Base-by-base conservation (phyloP, 257 asterid species). In the Ballota nigra region DNA sequence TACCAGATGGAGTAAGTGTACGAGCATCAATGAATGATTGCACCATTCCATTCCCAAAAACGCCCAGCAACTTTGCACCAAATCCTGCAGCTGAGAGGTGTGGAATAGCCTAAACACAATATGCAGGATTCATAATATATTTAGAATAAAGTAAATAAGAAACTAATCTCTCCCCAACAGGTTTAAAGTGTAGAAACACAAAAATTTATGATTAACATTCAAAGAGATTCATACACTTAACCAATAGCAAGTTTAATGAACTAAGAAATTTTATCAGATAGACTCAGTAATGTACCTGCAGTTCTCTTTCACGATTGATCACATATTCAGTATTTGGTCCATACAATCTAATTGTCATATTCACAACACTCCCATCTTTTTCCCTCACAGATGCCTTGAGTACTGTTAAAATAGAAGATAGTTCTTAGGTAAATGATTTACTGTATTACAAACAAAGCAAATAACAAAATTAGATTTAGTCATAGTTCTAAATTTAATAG, bases 281-380 rank as follows among this genome's bases (percentile, higher is more conserved):
- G 66, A 41, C 69, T 79, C n/a, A 16, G 51, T 63, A 38, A 63
- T 71, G 59, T 71, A 89, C 97, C 96, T 80, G 89, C 78, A 89
- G 79, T 71, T 94, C 99, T 81, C 99, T 85, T 53, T 88, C 84
- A 52, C 98, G 97, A 73, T 94, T 78, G 75, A 94, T 91, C 72
- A 94, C 99, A 73, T 89, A 91, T 59, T 94, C 97, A 55, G 99
- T 94, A 80, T 94, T 89, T 36, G 99, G 99, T 58, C 99, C 99
- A 79, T 88, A 94, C 55, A 94, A 67, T 75, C 99, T 83, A 72
- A 91, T 86, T 10, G 99, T 91, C 82, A 85, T 62, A 75, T 74
- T 69, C 71, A 81, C 84, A 34, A 52, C 68, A 38, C 78, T 73
- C 60, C 84, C 82, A 6, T 78, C 78, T 0, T 82, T 87, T 68